Conservation (phyloP, 805 yeast species). For the Candida michaelii region DNA sequence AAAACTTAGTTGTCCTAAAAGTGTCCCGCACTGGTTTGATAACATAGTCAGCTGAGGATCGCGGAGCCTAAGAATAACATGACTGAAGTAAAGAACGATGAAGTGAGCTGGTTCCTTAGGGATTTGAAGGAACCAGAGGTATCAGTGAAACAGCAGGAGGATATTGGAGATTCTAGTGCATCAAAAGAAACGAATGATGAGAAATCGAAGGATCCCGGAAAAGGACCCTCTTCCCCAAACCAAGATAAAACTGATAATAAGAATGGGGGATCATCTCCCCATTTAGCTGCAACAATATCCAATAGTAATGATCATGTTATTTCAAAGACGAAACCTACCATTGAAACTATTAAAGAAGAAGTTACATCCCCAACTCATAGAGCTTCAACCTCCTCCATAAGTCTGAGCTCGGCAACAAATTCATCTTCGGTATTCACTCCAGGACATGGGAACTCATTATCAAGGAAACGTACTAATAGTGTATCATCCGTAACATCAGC, state of each 20-base stretch:
- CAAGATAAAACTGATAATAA: background rate
- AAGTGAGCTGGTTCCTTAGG: constrained; percentile 54
- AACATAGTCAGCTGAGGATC: background rate
- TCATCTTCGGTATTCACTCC: background rate
- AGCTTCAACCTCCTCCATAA: background rate
- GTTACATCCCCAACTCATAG: constrained; percentile 7
- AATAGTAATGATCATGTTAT: constrained; percentile 30
- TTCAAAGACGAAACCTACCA: constrained; percentile 35
- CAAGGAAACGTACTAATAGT: constrained; percentile 11
- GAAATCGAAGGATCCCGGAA: background rate
- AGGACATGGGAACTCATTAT: background rate
- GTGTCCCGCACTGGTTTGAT: background rate
- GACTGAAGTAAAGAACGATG: constrained; percentile 33
- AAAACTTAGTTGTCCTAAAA: no score
- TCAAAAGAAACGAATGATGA: background rate
- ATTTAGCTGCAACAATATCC: constrained; percentile 27
- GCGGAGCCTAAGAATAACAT: constrained; percentile 1
- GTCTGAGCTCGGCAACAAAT: background rate
- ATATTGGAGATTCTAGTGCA: background rate
- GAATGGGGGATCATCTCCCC: constrained; percentile 13
- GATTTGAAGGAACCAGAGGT: constrained; percentile 21
- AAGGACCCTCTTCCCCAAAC: background rate
- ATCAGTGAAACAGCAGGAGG: background rate
- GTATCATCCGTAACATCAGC: constrained; percentile 9
- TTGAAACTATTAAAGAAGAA: constrained; percentile 23